Evolutionary conservation across 176 grass and related monocot species (phyloP).

Genomic region (Dendrocalamus sinicus): DNA sequence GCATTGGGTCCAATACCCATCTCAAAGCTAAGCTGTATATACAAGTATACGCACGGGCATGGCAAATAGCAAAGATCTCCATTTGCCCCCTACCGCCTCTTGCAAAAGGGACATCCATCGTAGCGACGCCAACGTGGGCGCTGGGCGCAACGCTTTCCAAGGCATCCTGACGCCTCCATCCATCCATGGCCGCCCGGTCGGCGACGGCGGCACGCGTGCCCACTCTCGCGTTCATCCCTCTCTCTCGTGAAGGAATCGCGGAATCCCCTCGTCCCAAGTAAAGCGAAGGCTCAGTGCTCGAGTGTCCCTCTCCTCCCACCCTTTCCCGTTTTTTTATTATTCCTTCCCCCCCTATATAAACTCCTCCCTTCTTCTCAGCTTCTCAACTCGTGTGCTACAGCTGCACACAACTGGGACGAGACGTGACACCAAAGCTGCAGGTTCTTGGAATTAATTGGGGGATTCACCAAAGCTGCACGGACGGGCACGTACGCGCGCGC

Average conservation of each 20-base stretch:
- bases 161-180: slow-evolving; percentile 20
- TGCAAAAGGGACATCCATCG: background rate
- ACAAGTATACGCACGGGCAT: background rate
- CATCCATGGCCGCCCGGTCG: slow-evolving; percentile 25
- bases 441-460: background rate
- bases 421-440: background rate
- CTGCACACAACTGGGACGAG: background rate
- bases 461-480: background rate
- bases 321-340: background rate
- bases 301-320: slow-evolving; percentile 11
- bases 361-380: slow-evolving; percentile 6
- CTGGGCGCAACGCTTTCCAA: slow-evolving; percentile 39
- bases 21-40: background rate
- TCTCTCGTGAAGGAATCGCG: slow-evolving; percentile 34
- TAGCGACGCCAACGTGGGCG: slow-evolving; percentile 7
- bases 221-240: slow-evolving; percentile 33
- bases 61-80: background rate
- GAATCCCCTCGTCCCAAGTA: slow-evolving; percentile 76
- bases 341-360: slow-evolving; percentile 44
- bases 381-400: background rate
- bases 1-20: background rate
- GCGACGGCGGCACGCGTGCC: slow-evolving; percentile 49
- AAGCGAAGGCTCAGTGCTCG: slow-evolving; percentile 40
- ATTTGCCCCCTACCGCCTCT: background rate
- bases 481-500: background rate